These are phyloP conservation scores for Fraxinus quadrangulata DNA, from an alignment of 257 asterid genomes.

Conservation along the genomic window DNA sequence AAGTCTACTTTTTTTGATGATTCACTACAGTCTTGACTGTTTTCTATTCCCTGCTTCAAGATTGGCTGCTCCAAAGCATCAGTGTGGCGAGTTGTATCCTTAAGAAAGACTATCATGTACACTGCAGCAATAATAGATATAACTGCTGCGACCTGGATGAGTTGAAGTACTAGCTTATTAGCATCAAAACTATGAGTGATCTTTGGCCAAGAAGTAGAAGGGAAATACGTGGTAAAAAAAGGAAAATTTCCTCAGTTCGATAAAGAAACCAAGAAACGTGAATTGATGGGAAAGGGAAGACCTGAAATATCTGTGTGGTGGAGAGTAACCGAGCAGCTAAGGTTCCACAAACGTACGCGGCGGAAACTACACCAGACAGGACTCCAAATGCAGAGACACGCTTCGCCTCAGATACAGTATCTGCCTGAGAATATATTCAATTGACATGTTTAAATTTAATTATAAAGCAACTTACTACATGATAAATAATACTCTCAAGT, in stretches of 20 bases:
- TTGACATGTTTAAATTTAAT: neutral
- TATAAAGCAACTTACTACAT: neutral
- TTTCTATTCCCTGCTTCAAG: slow-evolving; percentile 28
- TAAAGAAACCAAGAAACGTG: slow-evolving; percentile 3
- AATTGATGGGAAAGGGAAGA: slow-evolving; percentile 8
- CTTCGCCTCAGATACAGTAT: slow-evolving; percentile 44
- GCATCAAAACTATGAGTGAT: slow-evolving; percentile 6
- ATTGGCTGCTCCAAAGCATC: slow-evolving; percentile 37
- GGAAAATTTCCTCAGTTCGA: neutral
- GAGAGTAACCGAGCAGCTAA: slow-evolving; percentile 53
- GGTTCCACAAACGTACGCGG: slow-evolving; percentile 50
- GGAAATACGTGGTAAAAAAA: neutral
- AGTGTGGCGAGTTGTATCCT: slow-evolving; percentile 33
- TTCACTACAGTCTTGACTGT: slow-evolving; percentile 23
- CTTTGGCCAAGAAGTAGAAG: slow-evolving; percentile 17
- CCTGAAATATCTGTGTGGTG: slow-evolving; percentile 54
- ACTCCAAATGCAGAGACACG: slow-evolving; percentile 59
- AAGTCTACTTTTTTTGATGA: slow-evolving; percentile 24
- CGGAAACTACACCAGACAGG: slow-evolving; percentile 42
- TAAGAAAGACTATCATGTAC: slow-evolving; percentile 49
- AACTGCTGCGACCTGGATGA: slow-evolving; percentile 47
- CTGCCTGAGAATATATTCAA: slow-evolving; percentile 41
- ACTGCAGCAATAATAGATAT: slow-evolving; percentile 41
- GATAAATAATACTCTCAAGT: neutral
- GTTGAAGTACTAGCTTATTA: slow-evolving; percentile 1